Conservation (phyloP, 768 basidiomycete species). For the Paxillus ammoniavirescens region DNA sequence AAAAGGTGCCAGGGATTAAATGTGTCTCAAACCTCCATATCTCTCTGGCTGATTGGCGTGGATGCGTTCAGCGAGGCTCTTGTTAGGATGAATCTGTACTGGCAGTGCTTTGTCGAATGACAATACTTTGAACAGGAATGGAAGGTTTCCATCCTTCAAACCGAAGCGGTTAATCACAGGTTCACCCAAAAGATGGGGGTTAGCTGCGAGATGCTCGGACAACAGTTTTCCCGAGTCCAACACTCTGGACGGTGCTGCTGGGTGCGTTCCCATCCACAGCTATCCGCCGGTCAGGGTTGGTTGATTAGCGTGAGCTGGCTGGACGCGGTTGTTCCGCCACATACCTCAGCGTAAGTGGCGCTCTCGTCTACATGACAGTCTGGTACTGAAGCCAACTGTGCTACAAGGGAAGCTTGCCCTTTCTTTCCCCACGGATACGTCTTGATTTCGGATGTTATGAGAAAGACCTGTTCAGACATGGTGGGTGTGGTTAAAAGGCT, state of each 20-base stretch:
- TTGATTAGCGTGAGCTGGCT: background rate
- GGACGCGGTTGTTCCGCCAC: background rate
- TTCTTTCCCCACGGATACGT: conserved; percentile 55
- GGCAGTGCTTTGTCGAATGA: conserved; percentile 54
- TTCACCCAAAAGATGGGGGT: conserved; percentile 35
- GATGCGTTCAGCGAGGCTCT: conserved; percentile 42
- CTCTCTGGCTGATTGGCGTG: conserved; percentile 40
- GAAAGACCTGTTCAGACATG: conserved; percentile 16
- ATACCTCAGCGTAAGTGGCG: conserved; percentile 56
- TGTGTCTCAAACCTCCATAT: background rate
- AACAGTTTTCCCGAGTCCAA: conserved; percentile 24
- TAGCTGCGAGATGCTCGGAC: conserved; percentile 34
- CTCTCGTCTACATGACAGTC: conserved; percentile 40
- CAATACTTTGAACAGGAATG: conserved; percentile 58
- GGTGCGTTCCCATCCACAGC: conserved; percentile 67
- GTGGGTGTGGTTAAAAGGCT: background rate
- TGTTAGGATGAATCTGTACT: conserved; percentile 58
- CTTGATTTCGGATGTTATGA: conserved; percentile 32
- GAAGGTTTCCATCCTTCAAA: conserved; percentile 35
- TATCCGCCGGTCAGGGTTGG: conserved; percentile 16
- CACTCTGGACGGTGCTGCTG: conserved; percentile 41
- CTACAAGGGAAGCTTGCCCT: conserved; percentile 45
- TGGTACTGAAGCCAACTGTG: conserved; percentile 38
- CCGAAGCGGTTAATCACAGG: conserved; percentile 29
- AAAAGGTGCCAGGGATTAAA: too few species aligned